A percentile compares a stretch with the other conserved stretches of the same genome.
Evolutionary conservation across 108 stramenopile species (phyloP).

Genomic region (Ochromonas danica): DNA sequence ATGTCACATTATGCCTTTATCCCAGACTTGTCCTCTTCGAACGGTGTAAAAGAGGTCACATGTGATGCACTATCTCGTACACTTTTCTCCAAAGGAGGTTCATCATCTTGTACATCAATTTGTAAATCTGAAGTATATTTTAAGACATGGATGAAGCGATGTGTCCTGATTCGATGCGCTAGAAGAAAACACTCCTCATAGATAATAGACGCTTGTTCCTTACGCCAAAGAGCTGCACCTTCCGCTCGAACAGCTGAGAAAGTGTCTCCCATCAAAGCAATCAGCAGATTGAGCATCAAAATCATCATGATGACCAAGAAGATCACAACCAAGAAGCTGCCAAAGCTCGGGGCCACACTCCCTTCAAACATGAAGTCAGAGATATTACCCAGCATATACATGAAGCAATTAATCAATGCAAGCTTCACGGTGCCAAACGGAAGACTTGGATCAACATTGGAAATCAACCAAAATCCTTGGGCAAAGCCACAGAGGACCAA

Average conservation of each 20-base stretch:
- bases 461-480: slow-evolving; percentile 26
- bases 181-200: neutral
- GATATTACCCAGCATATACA: slow-evolving; percentile 22
- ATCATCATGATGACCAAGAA: slow-evolving; percentile 27
- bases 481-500: slow-evolving; percentile 24
- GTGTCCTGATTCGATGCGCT: neutral
- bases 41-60: no score
- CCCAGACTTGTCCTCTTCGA: no score
- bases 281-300: slow-evolving; percentile 30
- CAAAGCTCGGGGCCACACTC: neutral
- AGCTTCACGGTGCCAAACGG: neutral
- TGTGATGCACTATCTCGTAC: no score
- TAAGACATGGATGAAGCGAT: neutral
- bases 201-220: slow-evolving; percentile 27
- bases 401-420: slow-evolving; percentile 6
- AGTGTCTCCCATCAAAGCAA: slow-evolving; percentile 27
- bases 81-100: neutral
- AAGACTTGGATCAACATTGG: neutral
- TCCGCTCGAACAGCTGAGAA: neutral
- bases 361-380: neutral
- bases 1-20: no score
- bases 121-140: slow-evolving; percentile 10
- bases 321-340: neutral
- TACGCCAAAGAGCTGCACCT: slow-evolving; percentile 24
- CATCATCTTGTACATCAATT: neutral